A percentile compares a stretch with the other conserved stretches of the same genome.
Evolutionary conservation across 2,329 filamentous ascomycete species (phyloP).

Genomic region (Pestalotiopsis sp.): DNA sequence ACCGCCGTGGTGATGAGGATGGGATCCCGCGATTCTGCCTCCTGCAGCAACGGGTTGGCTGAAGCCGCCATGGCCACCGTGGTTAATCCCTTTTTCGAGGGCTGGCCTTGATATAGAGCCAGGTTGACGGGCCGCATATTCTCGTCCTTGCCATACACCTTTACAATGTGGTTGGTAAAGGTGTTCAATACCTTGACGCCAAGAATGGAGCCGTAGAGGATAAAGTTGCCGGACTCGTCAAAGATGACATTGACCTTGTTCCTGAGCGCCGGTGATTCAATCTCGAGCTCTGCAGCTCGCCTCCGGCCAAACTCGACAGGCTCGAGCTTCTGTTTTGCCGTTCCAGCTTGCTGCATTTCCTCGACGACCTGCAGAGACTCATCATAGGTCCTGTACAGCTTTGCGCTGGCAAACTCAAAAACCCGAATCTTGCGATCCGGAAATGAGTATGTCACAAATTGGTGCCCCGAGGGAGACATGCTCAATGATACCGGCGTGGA

Average conservation of each 20-base stretch:
- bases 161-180: slow-evolving; percentile 88
- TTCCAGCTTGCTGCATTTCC: slow-evolving; percentile 95
- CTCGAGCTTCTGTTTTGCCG: slow-evolving; percentile 77
- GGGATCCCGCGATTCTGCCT: slow-evolving; percentile 88
- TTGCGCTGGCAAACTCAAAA: slow-evolving; percentile 89
- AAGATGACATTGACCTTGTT: slow-evolving; percentile 86
- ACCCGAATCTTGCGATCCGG: slow-evolving; percentile 91
- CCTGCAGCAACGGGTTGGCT: slow-evolving; percentile 87
- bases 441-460: slow-evolving; percentile 87
- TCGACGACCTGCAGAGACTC: slow-evolving; percentile 88
- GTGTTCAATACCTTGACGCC: slow-evolving; percentile 97
- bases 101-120: slow-evolving; percentile 89
- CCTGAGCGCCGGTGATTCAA: slow-evolving; percentile 70
- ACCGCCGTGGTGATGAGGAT: slow-evolving; percentile 84
- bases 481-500: slow-evolving; percentile 79
- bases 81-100: slow-evolving; percentile 88
- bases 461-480: slow-evolving; percentile 81
- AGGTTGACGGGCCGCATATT: slow-evolving; percentile 82
- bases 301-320: slow-evolving; percentile 90
- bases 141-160: slow-evolving; percentile 88
- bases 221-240: slow-evolving; percentile 94
- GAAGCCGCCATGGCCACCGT: slow-evolving; percentile 98
- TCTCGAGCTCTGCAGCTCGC: slow-evolving; percentile 81
- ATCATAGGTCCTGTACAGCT: slow-evolving; percentile 90
- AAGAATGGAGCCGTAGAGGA: slow-evolving; percentile 89